phyloP scores from a whole-genome alignment of 1,139 yeast genomes.

The Blastobotrys ciferrii region DNA sequence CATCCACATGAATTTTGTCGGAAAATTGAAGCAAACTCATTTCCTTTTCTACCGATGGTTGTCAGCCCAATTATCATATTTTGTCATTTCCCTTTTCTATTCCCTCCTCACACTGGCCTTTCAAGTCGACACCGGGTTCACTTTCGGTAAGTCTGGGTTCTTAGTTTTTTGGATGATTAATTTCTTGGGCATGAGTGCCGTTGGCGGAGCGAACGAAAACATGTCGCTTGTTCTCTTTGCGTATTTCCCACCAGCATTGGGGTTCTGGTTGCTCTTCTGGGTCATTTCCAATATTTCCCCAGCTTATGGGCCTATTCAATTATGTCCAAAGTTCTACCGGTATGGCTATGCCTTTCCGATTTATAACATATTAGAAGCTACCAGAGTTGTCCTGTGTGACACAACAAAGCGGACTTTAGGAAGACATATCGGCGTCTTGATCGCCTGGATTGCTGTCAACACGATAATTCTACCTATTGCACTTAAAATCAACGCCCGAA shows the following conservation, averaged over 20 bases:
- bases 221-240: slow-evolving; percentile 48
- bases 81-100: slow-evolving; percentile 54
- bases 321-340: slow-evolving; percentile 52
- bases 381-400: slow-evolving; percentile 56
- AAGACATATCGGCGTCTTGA: slow-evolving; percentile 54
- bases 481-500: slow-evolving; percentile 29
- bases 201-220: slow-evolving; percentile 64
- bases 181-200: slow-evolving; percentile 57
- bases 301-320: slow-evolving; percentile 57
- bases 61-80: slow-evolving; percentile 48
- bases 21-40: slow-evolving; percentile 45
- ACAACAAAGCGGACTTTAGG: slow-evolving; percentile 59
- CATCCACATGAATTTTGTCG: slow-evolving; percentile 50
- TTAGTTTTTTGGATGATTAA: slow-evolving; percentile 63
- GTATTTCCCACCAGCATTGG: slow-evolving; percentile 49
- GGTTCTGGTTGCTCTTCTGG: slow-evolving; percentile 63
- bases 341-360: slow-evolving; percentile 69
- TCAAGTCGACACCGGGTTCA: slow-evolving; percentile 49
- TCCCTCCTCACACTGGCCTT: slow-evolving; percentile 59
- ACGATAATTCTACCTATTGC: slow-evolving; percentile 47
- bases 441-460: slow-evolving; percentile 57
- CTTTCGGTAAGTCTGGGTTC: slow-evolving; percentile 63
- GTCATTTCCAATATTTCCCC: slow-evolving; percentile 60
- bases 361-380: slow-evolving; percentile 55
- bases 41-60: slow-evolving; percentile 50